A percentile compares a stretch with the other conserved stretches of the same genome.
These are phyloP conservation scores for Diaporthe citriasiana DNA, from an alignment of 2,329 filamentous ascomycete species.

Conservation along the genomic window DNA sequence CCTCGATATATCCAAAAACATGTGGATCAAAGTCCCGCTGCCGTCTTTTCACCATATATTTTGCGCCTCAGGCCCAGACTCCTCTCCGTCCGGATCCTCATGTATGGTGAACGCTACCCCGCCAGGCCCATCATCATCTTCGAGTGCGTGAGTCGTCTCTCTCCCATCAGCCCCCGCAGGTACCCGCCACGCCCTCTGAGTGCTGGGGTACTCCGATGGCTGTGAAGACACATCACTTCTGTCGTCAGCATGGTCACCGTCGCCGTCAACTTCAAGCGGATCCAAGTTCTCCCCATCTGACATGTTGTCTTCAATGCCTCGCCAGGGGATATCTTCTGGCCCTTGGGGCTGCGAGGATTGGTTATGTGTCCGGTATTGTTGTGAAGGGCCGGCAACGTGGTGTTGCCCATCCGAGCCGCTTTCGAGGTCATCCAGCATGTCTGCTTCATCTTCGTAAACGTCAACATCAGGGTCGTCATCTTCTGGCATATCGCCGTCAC, in stretches of 20 bases:
- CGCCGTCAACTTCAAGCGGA: conserved; percentile 47
- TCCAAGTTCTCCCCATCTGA: conserved; percentile 67
- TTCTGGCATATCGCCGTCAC: conserved; percentile 46
- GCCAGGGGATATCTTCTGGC: conserved; percentile 70
- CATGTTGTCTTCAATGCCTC: conserved; percentile 66
- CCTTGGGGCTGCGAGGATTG: conserved; percentile 41
- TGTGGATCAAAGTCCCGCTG: background rate
- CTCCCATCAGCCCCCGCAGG: conserved; percentile 42
- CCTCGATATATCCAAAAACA: conserved; percentile 2
- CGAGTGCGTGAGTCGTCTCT: conserved; percentile 40
- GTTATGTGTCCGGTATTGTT: conserved; percentile 48
- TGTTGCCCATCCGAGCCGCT: conserved; percentile 49
- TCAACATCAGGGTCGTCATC: conserved; percentile 22
- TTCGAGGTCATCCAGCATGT: conserved; percentile 47
- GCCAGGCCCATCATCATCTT: conserved; percentile 36
- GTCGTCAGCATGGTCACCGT: conserved; percentile 51
- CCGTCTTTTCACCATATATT: conserved; percentile 10
- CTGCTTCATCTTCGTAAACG: conserved; percentile 26
- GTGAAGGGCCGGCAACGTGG: conserved; percentile 43
- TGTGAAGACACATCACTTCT: conserved; percentile 61
- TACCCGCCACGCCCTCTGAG: conserved; percentile 57
- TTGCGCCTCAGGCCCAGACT: conserved; percentile 21
- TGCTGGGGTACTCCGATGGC: conserved; percentile 70
- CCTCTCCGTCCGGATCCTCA: conserved; percentile 38
- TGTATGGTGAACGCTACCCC: conserved; percentile 39